Percentiles rank a stretch among this genome's conserved stretches.
phyloP scores from a whole-genome alignment of 768 basidiomycete species.

The Floccularia luteovirens region DNA sequence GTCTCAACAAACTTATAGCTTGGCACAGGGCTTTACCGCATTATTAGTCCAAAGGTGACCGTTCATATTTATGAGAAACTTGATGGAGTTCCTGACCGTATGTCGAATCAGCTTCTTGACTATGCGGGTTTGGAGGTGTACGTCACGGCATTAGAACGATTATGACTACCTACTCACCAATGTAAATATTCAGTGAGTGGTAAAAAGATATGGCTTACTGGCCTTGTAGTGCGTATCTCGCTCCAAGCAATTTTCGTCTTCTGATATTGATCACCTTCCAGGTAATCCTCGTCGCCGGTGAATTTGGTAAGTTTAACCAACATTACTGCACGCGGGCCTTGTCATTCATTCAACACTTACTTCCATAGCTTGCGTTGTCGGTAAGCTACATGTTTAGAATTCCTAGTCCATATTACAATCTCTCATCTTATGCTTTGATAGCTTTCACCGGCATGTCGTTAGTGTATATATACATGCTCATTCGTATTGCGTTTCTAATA shows the following conservation, averaged over 20 bases:
- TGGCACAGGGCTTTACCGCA: conserved; percentile 32
- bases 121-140: conserved; percentile 36
- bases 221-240: conserved; percentile 21
- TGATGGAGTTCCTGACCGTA: background rate
- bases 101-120: conserved; percentile 29
- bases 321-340: background rate
- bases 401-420: no score
- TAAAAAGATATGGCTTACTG: conserved; percentile 23
- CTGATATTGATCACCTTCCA: conserved; percentile 3
- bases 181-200: conserved; percentile 30
- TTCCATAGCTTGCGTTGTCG: conserved; percentile 21
- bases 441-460: conserved; percentile 28
- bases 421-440: no score
- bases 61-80: background rate
- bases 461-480: conserved; percentile 7
- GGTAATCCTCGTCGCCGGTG: conserved; percentile 24
- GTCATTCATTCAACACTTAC: background rate
- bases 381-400: conserved; percentile 21
- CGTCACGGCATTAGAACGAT: conserved; percentile 9
- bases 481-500: background rate
- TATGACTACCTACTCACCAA: conserved; percentile 1
- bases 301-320: conserved; percentile 26
- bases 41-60: conserved; percentile 39
- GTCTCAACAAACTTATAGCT: conserved; percentile 1
- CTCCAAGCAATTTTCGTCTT: background rate